These are phyloP conservation scores for Cercospora nicotianae DNA, from an alignment of 2,329 filamentous ascomycete species.

Conservation along the genomic window DNA sequence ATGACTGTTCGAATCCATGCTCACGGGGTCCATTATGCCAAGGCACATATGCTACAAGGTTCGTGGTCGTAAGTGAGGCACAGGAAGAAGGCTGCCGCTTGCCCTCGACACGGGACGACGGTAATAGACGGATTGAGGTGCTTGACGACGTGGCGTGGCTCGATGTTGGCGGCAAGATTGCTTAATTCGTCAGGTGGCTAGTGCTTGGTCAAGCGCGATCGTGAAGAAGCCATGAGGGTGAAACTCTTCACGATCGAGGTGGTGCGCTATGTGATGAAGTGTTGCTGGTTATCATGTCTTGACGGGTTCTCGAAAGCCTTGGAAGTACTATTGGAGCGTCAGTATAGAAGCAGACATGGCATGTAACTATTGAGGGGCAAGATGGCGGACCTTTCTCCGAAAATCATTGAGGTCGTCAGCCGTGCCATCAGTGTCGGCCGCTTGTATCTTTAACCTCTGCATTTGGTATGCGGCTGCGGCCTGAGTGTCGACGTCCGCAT, in stretches of 20 bases:
- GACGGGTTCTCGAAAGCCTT: conserved; percentile 36
- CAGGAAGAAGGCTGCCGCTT: not conserved
- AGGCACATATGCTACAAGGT: not conserved
- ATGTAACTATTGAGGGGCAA: not conserved
- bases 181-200: not conserved
- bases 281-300: not conserved
- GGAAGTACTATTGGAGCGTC: conserved; percentile 36
- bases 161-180: not conserved
- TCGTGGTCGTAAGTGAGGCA: not conserved
- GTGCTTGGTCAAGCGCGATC: not conserved
- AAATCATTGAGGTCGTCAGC: conserved; percentile 71
- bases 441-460: conserved; percentile 27
- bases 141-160: not conserved
- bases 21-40: not conserved
- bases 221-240: not conserved
- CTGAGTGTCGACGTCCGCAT: conserved; percentile 51
- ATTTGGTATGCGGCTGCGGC: conserved; percentile 32
- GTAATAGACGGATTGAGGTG: not conserved
- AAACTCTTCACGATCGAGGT: not conserved
- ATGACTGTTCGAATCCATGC: not conserved
- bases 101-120: not conserved
- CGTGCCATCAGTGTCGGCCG: conserved; percentile 42
- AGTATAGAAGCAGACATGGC: not conserved
- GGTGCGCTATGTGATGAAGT: not conserved
- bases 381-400: conserved; percentile 50